These are phyloP conservation scores for Mycena latifolia DNA, from an alignment of 768 basidiomycete genomes.

Conservation along the genomic window DNA sequence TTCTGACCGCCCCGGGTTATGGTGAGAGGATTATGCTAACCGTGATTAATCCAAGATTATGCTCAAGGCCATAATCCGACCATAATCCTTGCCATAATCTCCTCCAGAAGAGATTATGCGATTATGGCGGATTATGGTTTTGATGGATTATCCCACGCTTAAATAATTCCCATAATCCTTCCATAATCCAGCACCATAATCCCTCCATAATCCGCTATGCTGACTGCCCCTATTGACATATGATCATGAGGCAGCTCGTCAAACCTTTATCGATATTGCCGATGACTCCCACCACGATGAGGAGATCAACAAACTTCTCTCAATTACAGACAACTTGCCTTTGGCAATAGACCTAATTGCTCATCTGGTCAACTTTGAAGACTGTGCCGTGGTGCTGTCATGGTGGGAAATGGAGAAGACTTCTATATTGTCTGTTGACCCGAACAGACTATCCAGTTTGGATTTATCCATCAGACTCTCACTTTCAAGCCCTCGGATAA, in stretches of 20 bases:
- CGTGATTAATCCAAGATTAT: too few relatives aligned
- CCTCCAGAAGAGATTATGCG: too few relatives aligned
- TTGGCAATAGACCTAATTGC: conserved; percentile 22
- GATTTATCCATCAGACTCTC: conserved; percentile 23
- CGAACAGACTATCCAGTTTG: conserved; percentile 8
- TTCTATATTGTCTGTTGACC: conserved; percentile 11
- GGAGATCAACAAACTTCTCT: neutral
- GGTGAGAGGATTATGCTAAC: too few relatives aligned
- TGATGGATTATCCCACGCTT: too few relatives aligned
- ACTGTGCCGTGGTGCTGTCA: neutral
- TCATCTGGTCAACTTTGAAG: conserved; percentile 10
- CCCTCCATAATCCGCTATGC: too few relatives aligned
- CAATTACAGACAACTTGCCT: conserved; percentile 18
- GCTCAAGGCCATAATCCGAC: too few relatives aligned
- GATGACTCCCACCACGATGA: neutral
- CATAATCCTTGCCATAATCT: too few relatives aligned
- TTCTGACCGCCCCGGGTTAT: too few relatives aligned
- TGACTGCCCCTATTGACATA: too few relatives aligned
- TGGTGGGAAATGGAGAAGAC: conserved; percentile 19
- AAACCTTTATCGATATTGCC: conserved; percentile 3
- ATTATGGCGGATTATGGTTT: too few relatives aligned
- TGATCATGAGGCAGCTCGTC: neutral
- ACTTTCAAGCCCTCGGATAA: conserved; percentile 12
- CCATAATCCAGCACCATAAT: too few relatives aligned
- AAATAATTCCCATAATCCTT: too few relatives aligned